Conservation (phyloP, 371 early-diverging fungal species). For the Syncephalastrum monosporum region DNA sequence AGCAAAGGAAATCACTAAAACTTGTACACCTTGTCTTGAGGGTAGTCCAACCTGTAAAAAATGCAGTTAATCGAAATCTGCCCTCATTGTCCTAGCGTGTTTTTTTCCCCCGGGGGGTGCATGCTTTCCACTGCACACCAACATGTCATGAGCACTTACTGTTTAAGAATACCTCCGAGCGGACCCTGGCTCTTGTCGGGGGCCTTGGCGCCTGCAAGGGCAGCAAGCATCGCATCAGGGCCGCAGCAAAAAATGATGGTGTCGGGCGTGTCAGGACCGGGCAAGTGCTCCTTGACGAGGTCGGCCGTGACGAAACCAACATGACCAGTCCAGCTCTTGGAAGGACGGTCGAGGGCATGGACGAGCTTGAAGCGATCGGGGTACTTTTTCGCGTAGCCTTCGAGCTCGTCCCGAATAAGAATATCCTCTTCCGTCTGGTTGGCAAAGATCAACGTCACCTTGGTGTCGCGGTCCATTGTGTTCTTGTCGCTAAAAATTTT, state of each 20-base stretch:
- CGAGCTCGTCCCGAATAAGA: slow-evolving; percentile 78
- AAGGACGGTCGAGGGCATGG: slow-evolving; percentile 77
- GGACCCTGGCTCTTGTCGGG: slow-evolving; percentile 84
- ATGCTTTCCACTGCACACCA: background rate
- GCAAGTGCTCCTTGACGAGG: slow-evolving; percentile 66
- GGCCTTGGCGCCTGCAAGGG: slow-evolving; percentile 80
- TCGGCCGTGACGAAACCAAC: slow-evolving; percentile 71
- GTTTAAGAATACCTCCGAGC: slow-evolving; percentile 76
- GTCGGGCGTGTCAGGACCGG: slow-evolving; percentile 52
- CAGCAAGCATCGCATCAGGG: slow-evolving; percentile 76
- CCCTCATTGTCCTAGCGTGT: background rate
- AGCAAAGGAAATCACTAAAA: slow-evolving; percentile 54
- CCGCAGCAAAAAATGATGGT: slow-evolving; percentile 84
- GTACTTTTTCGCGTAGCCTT: slow-evolving; percentile 61
- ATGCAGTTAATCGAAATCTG: background rate
- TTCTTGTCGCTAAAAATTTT: slow-evolving; percentile 67
- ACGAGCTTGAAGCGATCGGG: slow-evolving; percentile 80
- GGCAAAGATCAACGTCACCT: slow-evolving; percentile 85
- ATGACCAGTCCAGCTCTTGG: slow-evolving; percentile 63
- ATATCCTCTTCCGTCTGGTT: slow-evolving; percentile 88
- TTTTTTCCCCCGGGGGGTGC: background rate
- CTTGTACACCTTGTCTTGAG: slow-evolving; percentile 80
- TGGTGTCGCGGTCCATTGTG: slow-evolving; percentile 66
- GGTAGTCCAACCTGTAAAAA: slow-evolving; percentile 64
- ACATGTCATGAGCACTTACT: slow-evolving; percentile 29